These are phyloP conservation scores for Penicillium vulpinum DNA, from an alignment of 2,329 filamentous ascomycete genomes.

Conservation along the genomic window DNA sequence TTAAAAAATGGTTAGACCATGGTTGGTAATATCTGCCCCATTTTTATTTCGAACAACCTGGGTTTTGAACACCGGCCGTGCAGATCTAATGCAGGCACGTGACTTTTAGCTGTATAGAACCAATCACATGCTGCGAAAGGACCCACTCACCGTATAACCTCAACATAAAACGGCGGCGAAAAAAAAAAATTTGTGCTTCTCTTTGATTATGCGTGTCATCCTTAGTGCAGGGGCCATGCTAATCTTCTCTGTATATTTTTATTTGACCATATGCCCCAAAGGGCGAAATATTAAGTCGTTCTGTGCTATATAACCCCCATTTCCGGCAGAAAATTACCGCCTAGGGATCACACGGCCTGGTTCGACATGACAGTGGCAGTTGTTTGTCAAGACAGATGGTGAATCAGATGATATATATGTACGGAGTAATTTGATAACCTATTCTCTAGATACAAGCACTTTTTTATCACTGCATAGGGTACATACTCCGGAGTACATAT, in stretches of 20 bases:
- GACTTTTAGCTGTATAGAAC: not conserved
- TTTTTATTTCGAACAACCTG: not conserved
- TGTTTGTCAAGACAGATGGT: not conserved
- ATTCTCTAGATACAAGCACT: not conserved
- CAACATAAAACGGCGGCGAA: not conserved
- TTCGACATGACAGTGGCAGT: not conserved
- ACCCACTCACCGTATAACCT: not conserved
- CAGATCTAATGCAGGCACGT: not conserved
- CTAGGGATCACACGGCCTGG: no score
- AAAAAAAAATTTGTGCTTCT: slow-evolving; percentile 56
- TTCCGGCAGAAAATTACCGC: not conserved
- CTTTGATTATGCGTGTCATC: slow-evolving; percentile 88
- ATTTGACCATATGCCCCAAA: slow-evolving; percentile 62
- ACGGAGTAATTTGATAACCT: not conserved
- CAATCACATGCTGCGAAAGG: not conserved
- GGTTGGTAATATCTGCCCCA: not conserved
- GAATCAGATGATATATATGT: not conserved
- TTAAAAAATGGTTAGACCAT: not conserved
- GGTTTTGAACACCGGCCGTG: not conserved
- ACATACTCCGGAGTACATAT: no score
- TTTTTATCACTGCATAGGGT: not conserved
- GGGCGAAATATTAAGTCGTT: slow-evolving; percentile 23
- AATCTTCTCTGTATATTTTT: slow-evolving; percentile 74
- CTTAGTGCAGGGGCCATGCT: slow-evolving; percentile 86
- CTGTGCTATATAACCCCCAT: not conserved